Conservation (phyloP, 352 stramenopile genomes). For the Phytophthora gonapodyides region DNA sequence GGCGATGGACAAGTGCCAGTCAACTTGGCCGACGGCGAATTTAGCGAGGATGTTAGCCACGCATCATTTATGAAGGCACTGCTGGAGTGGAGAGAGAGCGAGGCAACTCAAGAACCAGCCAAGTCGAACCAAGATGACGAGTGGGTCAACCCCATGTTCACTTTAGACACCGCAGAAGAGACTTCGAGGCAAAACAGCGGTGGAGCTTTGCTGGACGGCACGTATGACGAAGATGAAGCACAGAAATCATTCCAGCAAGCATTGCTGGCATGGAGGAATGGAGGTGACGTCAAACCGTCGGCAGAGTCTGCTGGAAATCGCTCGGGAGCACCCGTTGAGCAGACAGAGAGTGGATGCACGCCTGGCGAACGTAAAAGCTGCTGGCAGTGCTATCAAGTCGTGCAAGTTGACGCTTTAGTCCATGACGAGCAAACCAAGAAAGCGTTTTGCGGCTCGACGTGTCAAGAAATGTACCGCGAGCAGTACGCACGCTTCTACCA, state of each 20-base stretch:
- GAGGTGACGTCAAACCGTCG: slow-evolving; percentile 3
- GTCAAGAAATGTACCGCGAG: slow-evolving; percentile 43
- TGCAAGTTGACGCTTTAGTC: slow-evolving; percentile 44
- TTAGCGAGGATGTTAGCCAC: slow-evolving; percentile 75
- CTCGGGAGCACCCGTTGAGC: slow-evolving; percentile 30
- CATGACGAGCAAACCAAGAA: slow-evolving; percentile 52
- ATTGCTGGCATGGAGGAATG: slow-evolving; percentile 61
- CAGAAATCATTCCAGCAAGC: slow-evolving; percentile 68
- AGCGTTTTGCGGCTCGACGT: slow-evolving; percentile 54
- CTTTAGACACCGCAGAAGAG: slow-evolving; percentile 13
- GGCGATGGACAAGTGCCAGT: slow-evolving; percentile 44
- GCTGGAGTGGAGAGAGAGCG: slow-evolving; percentile 68
- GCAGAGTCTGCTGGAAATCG: neutral
- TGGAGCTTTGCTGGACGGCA: slow-evolving; percentile 55
- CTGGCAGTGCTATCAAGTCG: slow-evolving; percentile 83
- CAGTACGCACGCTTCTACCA: slow-evolving; percentile 68
- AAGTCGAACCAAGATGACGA: slow-evolving; percentile 40
- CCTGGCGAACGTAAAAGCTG: slow-evolving; percentile 64
- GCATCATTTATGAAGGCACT: slow-evolving; percentile 82
- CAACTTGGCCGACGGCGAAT: slow-evolving; percentile 79
- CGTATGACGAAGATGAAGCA: slow-evolving; percentile 74
- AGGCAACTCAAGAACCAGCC: slow-evolving; percentile 24
- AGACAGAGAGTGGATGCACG: slow-evolving; percentile 52
- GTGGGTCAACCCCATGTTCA: slow-evolving; percentile 72
- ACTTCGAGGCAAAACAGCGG: slow-evolving; percentile 17